These are phyloP conservation scores for Mucor mucedo DNA, from an alignment of 371 early-diverging fungal genomes.

Conservation along the genomic window DNA sequence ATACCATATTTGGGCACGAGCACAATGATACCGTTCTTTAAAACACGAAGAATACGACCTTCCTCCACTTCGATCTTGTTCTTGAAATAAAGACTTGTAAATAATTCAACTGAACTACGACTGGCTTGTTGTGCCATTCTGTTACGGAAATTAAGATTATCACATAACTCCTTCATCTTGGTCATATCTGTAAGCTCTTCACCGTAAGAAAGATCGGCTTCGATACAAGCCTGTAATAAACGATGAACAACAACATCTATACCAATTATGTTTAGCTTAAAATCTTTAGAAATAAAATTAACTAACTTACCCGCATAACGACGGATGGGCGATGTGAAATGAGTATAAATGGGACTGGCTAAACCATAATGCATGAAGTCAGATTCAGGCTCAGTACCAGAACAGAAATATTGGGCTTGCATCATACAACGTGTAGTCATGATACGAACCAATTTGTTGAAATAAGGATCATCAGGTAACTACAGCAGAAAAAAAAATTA, in stretches of 20 bases:
- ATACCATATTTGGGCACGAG: conserved; percentile 94
- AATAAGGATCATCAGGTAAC: conserved; percentile 79
- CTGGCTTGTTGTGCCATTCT: conserved; percentile 95
- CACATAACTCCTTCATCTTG: conserved; percentile 80
- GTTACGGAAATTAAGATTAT: conserved; percentile 92
- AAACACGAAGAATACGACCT: conserved; percentile 88
- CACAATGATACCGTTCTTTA: conserved; percentile 93
- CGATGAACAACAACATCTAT: conserved; percentile 96
- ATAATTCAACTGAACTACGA: conserved; percentile 93
- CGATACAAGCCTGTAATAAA: conserved; percentile 82
- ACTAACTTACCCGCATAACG: conserved; percentile 78
- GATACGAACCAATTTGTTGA: conserved; percentile 89
- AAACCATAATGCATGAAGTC: conserved; percentile 93
- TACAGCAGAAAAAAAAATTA: conserved; percentile 16
- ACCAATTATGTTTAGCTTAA: not conserved
- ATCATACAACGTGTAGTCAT: conserved; percentile 95
- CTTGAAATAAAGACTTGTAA: conserved; percentile 93
- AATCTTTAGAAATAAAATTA: not conserved
- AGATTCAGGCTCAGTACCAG: conserved; percentile 72
- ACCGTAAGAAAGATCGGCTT: conserved; percentile 58
- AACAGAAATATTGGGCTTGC: conserved; percentile 91
- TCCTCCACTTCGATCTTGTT: conserved; percentile 83
- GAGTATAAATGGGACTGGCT: conserved; percentile 87
- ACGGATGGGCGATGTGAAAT: conserved; percentile 97
- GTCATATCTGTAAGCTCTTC: conserved; percentile 82